Percentiles rank a stretch among this genome's conserved stretches.
phyloP scores from a whole-genome alignment of 805 yeast species.

The Candida nemodendra region DNA sequence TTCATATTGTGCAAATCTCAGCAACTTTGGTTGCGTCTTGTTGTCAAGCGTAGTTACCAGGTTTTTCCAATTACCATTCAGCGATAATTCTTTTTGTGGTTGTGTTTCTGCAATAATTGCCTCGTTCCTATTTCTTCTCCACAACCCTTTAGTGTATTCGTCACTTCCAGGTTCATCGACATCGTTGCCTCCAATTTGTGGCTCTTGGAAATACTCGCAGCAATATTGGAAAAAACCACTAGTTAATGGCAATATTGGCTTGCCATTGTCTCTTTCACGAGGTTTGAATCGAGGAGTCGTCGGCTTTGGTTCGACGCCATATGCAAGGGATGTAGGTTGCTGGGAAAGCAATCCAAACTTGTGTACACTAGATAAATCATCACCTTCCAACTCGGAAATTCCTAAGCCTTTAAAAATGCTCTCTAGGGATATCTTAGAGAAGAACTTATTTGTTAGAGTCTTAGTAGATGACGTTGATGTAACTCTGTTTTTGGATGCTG shows the following conservation, averaged over 20 bases:
- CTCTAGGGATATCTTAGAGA: slow-evolving; percentile 17
- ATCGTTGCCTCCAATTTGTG: slow-evolving; percentile 84
- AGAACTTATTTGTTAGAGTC: slow-evolving; percentile 23
- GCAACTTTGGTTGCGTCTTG: slow-evolving; percentile 72
- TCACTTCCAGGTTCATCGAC: slow-evolving; percentile 90
- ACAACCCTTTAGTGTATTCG: slow-evolving; percentile 73
- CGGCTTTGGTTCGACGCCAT: slow-evolving; percentile 51
- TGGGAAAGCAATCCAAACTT: slow-evolving; percentile 26
- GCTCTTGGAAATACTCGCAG: slow-evolving; percentile 93
- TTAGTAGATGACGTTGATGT: slow-evolving; percentile 24
- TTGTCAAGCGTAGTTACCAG: slow-evolving; percentile 60
- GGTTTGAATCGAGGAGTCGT: slow-evolving; percentile 53
- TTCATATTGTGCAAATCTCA: slow-evolving; percentile 89
- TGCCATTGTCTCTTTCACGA: slow-evolving; percentile 26
- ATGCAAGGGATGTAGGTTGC: slow-evolving; percentile 29
- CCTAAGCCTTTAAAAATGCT: slow-evolving; percentile 25
- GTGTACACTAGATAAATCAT: slow-evolving; percentile 20
- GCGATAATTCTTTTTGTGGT: slow-evolving; percentile 78
- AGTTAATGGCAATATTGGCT: slow-evolving; percentile 52
- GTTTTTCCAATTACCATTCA: slow-evolving; percentile 83
- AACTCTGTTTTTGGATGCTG: slow-evolving; percentile 12
- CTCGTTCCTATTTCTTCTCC: slow-evolving; percentile 92
- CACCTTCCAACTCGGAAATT: slow-evolving; percentile 20
- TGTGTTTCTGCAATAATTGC: slow-evolving; percentile 84
- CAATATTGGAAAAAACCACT: slow-evolving; percentile 72